These are phyloP conservation scores for Trichoderma lentiforme DNA, from an alignment of 2,329 filamentous ascomycete species.

Conservation along the genomic window DNA sequence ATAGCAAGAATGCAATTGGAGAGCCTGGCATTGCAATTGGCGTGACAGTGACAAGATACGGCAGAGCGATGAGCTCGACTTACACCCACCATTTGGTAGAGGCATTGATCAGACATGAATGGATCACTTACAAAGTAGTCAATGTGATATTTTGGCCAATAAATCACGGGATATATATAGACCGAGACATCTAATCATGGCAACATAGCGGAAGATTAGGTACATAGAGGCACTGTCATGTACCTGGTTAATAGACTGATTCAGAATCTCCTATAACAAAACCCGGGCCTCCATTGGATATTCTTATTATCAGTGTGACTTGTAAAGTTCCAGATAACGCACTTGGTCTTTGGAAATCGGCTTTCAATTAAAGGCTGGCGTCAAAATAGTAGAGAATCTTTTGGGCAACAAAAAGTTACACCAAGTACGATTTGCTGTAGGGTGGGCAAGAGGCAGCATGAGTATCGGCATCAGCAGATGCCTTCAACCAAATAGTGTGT, in stretches of 20 bases:
- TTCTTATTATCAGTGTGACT: neutral
- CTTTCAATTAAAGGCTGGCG: neutral
- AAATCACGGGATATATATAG: too few relatives aligned
- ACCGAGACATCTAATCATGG: too few relatives aligned
- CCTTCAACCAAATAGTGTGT: too few relatives aligned
- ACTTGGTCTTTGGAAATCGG: fast-evolving
- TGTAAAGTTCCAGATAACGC: neutral
- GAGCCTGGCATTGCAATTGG: neutral
- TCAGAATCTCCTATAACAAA: neutral
- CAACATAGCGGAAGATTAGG: too few relatives aligned
- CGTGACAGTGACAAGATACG: neutral
- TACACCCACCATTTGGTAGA: neutral
- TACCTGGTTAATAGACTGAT: neutral
- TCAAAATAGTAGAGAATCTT: neutral
- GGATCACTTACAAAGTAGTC: neutral
- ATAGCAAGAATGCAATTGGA: neutral
- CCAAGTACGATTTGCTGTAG: too few relatives aligned
- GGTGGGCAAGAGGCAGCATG: too few relatives aligned
- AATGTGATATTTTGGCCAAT: too few relatives aligned
- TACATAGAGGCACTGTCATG: neutral
- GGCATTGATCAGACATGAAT: neutral
- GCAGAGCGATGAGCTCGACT: neutral
- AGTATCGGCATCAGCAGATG: too few relatives aligned
- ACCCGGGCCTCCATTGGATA: neutral
- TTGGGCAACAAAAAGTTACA: neutral